Conservation (phyloP, 306 rosid genomes). For the Quercus wislizeni region DNA sequence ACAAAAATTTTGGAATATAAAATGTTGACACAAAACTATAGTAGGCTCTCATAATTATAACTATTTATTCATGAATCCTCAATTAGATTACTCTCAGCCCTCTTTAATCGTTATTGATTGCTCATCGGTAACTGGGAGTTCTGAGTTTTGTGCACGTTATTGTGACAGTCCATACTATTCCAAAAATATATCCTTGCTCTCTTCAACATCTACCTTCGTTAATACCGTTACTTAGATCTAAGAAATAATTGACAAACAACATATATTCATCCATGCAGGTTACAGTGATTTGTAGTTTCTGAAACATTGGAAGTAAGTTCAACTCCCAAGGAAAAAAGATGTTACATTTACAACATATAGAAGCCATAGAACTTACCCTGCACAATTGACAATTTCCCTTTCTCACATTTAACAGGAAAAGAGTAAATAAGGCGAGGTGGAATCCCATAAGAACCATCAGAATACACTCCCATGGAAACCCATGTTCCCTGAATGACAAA, state of each 20-base stretch:
- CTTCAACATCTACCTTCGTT: neutral
- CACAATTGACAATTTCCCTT: conserved; percentile 82
- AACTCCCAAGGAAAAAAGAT: neutral
- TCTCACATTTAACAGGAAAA: conserved; percentile 83
- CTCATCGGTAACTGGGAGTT: too few relatives aligned
- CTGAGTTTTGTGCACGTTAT: too few relatives aligned
- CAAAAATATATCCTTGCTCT: too few relatives aligned
- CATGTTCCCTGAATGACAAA: conserved; percentile 52
- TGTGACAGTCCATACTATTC: too few relatives aligned
- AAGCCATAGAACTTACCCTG: conserved; percentile 41
- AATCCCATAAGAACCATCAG: conserved; percentile 85
- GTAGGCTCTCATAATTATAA: too few relatives aligned
- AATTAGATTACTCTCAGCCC: too few relatives aligned
- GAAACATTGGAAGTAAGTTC: neutral
- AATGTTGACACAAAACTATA: too few relatives aligned
- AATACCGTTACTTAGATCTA: neutral
- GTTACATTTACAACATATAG: neutral
- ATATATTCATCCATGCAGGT: neutral
- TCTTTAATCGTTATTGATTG: too few relatives aligned
- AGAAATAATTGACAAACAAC: neutral
- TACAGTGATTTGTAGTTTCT: neutral
- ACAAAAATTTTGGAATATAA: too few relatives aligned
- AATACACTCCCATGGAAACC: conserved; percentile 94
- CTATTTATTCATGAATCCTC: too few relatives aligned
- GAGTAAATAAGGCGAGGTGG: conserved; percentile 78